Evolutionary conservation across 2,329 filamentous ascomycete species (phyloP), one percentile per base, ranked within the genome.

Genomic region (Trichoderma sp.): DNA sequence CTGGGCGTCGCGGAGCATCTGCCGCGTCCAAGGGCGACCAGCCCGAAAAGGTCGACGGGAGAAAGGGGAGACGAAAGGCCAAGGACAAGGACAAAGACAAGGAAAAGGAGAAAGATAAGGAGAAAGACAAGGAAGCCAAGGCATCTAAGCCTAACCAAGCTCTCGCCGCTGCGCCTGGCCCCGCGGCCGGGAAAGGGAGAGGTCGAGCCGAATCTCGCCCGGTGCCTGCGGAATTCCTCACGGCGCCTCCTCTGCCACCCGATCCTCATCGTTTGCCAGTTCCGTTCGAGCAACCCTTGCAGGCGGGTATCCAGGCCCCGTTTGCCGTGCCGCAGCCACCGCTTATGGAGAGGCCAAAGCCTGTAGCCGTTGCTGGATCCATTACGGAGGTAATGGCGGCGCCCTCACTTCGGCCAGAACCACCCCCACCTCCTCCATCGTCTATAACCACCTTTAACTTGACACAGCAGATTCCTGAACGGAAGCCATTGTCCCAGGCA

Each of bases 311-410:
- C 63, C 78, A 82, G 51, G 72, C 80, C 45, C 73, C 80, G 41
- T 77, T 82, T 63, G 66, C 74, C 44, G 69, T 75, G 9, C 71
- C 77, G 17, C 69, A 67, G 54, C 72, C 68, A 28, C 71, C 69
- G n/a, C 69, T 63, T 12, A 69, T 77, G 30, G 79, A 81, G 61
- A 73, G 79, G 34, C 72, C 73, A n/a, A 74, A 73, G 34, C 70
- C 77, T 14, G 66, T 75, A 45, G 66, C 74, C 48, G 67, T 77
- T 7, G 73, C 78, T 9, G 73, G 78, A 7, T 76, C 79, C 14
- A 80, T 84, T 41, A 75, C 80, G 7, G 85, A 87, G 30, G 79
- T 84, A 19, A 84, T 86, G 81, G 82, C 83, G 12, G 82, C 84
- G 7, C 83, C 84, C 1, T 83, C 83, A 6, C 76, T 87, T 63